Evolutionary conservation across 805 yeast species (phyloP).

Genomic region (Myxozyma sirexii): DNA sequence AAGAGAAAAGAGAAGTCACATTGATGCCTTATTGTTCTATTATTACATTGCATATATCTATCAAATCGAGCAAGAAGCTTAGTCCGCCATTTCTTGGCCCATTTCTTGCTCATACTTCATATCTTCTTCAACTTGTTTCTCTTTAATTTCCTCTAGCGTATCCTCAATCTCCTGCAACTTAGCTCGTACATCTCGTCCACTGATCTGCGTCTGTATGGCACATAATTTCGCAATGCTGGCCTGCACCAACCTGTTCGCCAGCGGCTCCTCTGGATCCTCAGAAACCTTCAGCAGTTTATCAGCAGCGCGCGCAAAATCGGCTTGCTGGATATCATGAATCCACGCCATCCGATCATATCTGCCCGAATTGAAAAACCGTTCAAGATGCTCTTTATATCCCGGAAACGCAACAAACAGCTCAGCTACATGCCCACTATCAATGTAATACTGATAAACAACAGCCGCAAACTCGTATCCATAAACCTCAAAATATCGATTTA

Average conservation of each 20-base stretch:
- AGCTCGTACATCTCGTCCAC: conserved; percentile 2
- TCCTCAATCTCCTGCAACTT: conserved; percentile 8
- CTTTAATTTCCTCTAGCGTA: conserved; percentile 8
- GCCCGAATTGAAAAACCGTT: conserved; percentile 53
- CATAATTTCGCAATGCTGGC: conserved; percentile 74
- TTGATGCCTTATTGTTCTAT: background rate
- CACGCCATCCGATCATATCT: conserved; percentile 57
- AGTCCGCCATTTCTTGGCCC: conserved; percentile 6
- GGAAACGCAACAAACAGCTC: conserved; percentile 61
- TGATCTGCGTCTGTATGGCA: conserved; percentile 48
- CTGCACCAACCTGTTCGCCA: conserved; percentile 55
- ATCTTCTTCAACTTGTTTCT: conserved; percentile 11
- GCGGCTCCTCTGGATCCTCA: conserved; percentile 48
- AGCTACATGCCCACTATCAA: conserved; percentile 55
- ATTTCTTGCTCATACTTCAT: background rate
- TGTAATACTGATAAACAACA: conserved; percentile 61
- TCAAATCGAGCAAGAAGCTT: background rate
- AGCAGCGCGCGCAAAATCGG: conserved; percentile 56
- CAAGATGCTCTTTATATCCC: conserved; percentile 53
- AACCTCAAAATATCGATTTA: conserved; percentile 54
- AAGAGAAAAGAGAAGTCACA: background rate
- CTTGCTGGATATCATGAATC: conserved; percentile 64
- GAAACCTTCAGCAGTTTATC: conserved; percentile 50
- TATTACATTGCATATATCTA: background rate
- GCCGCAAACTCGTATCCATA: conserved; percentile 73